Evolutionary conservation across 2,329 filamentous ascomycete species (phyloP).

Genomic region (Aspergillus pseudoviridinutans): DNA sequence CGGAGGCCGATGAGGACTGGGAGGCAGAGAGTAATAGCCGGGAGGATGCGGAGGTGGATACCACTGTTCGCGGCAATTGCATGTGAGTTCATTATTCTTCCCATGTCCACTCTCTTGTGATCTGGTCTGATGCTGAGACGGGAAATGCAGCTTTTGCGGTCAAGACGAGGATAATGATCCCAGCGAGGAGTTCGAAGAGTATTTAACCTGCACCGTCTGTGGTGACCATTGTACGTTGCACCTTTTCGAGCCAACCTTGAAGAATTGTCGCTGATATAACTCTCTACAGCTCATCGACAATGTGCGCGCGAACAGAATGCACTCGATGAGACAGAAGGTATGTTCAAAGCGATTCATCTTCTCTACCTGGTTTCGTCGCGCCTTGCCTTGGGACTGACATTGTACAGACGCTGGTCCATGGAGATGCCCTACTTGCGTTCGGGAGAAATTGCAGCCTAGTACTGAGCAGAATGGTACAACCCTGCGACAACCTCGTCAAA

Average conservation of each 20-base stretch:
- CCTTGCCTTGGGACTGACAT: conserved; percentile 27
- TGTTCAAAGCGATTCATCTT: neutral
- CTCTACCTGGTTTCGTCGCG: neutral
- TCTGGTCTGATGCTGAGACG: conserved; percentile 26
- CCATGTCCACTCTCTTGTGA: conserved; percentile 4
- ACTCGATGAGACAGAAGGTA: conserved; percentile 62
- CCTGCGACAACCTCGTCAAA: conserved; percentile 55
- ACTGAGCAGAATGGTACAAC: conserved; percentile 17
- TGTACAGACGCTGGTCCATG: conserved; percentile 55
- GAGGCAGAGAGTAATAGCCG: conserved; percentile 46
- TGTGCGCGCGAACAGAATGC: conserved; percentile 73
- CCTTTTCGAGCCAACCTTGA: conserved; percentile 19
- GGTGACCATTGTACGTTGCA: conserved; percentile 71
- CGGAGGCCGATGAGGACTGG: conserved; percentile 52
- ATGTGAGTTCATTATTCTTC: conserved; percentile 46
- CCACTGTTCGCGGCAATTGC: conserved; percentile 56
- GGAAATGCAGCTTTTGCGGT: conserved; percentile 67
- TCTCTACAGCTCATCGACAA: conserved; percentile 75
- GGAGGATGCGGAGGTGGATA: conserved; percentile 45
- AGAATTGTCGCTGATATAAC: conserved; percentile 37
- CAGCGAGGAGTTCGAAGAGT: conserved; percentile 74
- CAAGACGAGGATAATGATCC: conserved; percentile 80
- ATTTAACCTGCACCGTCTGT: conserved; percentile 72
- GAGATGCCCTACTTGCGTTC: conserved; percentile 58
- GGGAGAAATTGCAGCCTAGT: conserved; percentile 36